These are phyloP conservation scores for Leccinum disarticulatum DNA, from an alignment of 768 basidiomycete genomes.

Conservation along the genomic window DNA sequence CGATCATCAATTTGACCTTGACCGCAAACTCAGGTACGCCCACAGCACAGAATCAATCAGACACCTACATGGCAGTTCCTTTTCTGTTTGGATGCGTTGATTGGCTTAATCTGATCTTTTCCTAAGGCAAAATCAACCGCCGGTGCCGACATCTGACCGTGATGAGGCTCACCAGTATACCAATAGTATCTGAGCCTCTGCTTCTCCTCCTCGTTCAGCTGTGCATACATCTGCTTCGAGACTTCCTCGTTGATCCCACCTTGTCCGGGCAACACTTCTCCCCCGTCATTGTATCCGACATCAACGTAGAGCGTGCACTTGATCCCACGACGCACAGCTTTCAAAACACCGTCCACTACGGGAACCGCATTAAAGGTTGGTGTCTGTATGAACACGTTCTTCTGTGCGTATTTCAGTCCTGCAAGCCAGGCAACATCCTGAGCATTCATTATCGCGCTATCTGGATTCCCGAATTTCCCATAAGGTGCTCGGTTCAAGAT, in stretches of 20 bases:
- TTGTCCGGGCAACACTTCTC: constrained; percentile 63
- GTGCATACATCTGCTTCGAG: constrained; percentile 54
- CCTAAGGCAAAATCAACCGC: constrained; percentile 29
- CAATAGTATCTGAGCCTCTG: constrained; percentile 52
- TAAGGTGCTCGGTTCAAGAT: constrained; percentile 63
- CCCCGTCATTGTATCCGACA: constrained; percentile 55
- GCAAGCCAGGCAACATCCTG: constrained; percentile 72
- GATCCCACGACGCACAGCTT: constrained; percentile 60
- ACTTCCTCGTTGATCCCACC: constrained; percentile 76
- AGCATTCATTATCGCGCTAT: constrained; percentile 46
- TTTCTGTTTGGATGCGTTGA: constrained; percentile 64
- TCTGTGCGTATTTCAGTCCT: constrained; percentile 57
- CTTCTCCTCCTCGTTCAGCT: constrained; percentile 44
- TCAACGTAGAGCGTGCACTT: constrained; percentile 60
- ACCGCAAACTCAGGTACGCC: constrained; percentile 1
- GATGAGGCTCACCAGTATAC: constrained; percentile 41
- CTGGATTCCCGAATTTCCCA: constrained; percentile 49
- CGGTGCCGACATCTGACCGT: neutral
- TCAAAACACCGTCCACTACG: constrained; percentile 55
- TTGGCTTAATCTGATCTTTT: constrained; percentile 63
- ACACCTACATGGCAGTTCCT: constrained; percentile 63
- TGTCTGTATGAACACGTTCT: constrained; percentile 70
- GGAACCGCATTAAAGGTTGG: constrained; percentile 71
- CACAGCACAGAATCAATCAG: neutral
- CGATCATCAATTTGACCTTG: constrained; percentile 61